Base-by-base conservation (phyloP, 2,329 filamentous ascomycete genomes). In the Colletotrichum cereale region DNA sequence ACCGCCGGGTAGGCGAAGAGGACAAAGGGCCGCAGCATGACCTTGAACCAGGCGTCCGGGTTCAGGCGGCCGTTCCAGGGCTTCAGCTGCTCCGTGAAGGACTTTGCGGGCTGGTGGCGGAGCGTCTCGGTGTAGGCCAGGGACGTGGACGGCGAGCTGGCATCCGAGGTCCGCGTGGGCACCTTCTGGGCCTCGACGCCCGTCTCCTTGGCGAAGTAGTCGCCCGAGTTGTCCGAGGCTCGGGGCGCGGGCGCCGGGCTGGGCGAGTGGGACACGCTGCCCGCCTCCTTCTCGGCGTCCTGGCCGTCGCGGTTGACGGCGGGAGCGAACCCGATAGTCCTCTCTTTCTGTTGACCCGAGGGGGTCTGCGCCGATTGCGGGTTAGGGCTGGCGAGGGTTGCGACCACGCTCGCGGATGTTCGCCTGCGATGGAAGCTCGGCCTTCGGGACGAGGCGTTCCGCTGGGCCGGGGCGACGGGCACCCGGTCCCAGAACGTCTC, bases 401-500 rank as follows among this genome's bases (percentile, higher is more conserved):
- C 5, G 3, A 8, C 26, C 1, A 36, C 18, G 47, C 56, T 62
- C 14, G 55, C 60, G 18, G 53, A 21, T 8, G 44, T 14, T 6
- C 84, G 77, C 7, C 86, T 81, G 29, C 82, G 84, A 67, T 88
- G 83, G 63, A 89, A 81, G 66, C 81, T 82, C 1, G 85, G 84
- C 26, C 85, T 79, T 69, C 80, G 84, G 8, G 79, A 78, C 3
- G 80, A 7, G n/a, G 44, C 8, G 75, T 50, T 80, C 81, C 26
- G 80, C 78, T 3, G 81, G 78, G 56, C 76, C 80, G 1, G 82
- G 82, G 38, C n/a, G n/a, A 80, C 69, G 2, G 95, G 95, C 2
- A 92, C 92, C 58, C 96, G 87, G 80, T 98, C 95, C 96, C 96
- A 98, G 75, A 97, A 98, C 0, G 95, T 97, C 82, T 98, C 96